Conservation (phyloP, 257 asterid genomes). For the Gentiana macrophylla region DNA sequence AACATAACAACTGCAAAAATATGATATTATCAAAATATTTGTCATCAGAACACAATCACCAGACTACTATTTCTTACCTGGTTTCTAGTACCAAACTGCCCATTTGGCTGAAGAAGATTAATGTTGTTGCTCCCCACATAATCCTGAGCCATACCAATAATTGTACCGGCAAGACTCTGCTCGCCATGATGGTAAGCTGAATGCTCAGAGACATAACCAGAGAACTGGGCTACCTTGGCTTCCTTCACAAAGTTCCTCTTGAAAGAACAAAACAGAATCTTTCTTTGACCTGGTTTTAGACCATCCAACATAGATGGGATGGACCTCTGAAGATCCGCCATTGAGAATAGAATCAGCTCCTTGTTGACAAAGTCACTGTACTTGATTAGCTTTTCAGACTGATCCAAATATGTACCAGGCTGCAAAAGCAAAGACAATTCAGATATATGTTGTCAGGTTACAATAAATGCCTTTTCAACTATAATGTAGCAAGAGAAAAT, state of each 20-base stretch:
- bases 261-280: constrained; percentile 85
- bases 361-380: constrained; percentile 90
- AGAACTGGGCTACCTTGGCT: constrained; percentile 86
- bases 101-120: constrained; percentile 82
- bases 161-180: constrained; percentile 86
- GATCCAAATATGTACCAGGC: constrained; percentile 95
- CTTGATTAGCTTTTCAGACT: constrained; percentile 46
- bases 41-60: neutral
- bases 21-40: neutral
- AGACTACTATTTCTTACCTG: constrained; percentile 36
- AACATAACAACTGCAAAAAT: neutral
- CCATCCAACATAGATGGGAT: constrained; percentile 99
- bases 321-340: constrained; percentile 95
- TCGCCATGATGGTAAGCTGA: constrained; percentile 99
- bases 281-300: constrained; percentile 95
- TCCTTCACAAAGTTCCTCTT: constrained; percentile 83
- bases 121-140: constrained; percentile 92
- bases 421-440: constrained; percentile 20
- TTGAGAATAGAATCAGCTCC: constrained; percentile 86
- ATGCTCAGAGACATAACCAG: constrained; percentile 97
- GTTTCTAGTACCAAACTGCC: constrained; percentile 92
- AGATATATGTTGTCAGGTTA: neutral
- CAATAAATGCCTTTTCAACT: too few relatives aligned
- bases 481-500: too few relatives aligned
- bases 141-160: constrained; percentile 96